Percentiles rank a stretch among this genome's conserved stretches.
phyloP scores from a whole-genome alignment of 495 filamentous ascomycete species.

The Penicillium mononematosum region DNA sequence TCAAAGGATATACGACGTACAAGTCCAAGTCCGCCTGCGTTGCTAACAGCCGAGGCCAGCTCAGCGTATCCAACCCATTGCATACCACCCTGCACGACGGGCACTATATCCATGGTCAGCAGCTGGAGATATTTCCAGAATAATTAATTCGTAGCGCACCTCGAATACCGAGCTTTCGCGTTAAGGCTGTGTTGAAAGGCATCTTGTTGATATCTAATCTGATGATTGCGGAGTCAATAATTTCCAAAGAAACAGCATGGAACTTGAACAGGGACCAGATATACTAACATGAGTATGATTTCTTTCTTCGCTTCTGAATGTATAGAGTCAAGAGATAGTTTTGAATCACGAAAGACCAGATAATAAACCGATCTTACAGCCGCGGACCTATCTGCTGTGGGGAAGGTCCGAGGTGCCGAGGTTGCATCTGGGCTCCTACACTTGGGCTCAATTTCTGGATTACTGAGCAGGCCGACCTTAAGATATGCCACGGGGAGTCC shows the following conservation, averaged over 20 bases:
- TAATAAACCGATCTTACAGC: conserved; percentile 17
- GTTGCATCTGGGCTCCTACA: conserved; percentile 14
- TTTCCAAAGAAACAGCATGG: not conserved
- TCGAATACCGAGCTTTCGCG: conserved; percentile 82
- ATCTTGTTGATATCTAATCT: conserved; percentile 45
- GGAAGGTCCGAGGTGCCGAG: conserved; percentile 38
- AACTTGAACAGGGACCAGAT: not conserved
- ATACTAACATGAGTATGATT: not conserved
- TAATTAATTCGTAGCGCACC: conserved; percentile 43
- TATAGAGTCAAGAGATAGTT: not conserved
- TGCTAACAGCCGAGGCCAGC: conserved; percentile 89
- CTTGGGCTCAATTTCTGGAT: conserved; percentile 9
- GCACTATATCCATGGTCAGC: conserved; percentile 57
- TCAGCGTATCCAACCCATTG: conserved; percentile 90
- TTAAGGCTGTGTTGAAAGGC: conserved; percentile 92
- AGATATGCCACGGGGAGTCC: not conserved
- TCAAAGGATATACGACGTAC: conserved; percentile 32
- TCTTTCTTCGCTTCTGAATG: not conserved
- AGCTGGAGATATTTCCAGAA: not conserved
- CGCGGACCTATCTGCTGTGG: conserved; percentile 35
- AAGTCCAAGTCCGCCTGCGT: conserved; percentile 91
- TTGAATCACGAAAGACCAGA: conserved; percentile 13
- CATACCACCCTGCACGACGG: conserved; percentile 98
- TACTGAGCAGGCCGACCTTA: conserved; percentile 9
- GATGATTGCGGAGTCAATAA: conserved; percentile 3